Base-by-base conservation (phyloP, 805 yeast genomes). In the Spathaspora sp. region DNA sequence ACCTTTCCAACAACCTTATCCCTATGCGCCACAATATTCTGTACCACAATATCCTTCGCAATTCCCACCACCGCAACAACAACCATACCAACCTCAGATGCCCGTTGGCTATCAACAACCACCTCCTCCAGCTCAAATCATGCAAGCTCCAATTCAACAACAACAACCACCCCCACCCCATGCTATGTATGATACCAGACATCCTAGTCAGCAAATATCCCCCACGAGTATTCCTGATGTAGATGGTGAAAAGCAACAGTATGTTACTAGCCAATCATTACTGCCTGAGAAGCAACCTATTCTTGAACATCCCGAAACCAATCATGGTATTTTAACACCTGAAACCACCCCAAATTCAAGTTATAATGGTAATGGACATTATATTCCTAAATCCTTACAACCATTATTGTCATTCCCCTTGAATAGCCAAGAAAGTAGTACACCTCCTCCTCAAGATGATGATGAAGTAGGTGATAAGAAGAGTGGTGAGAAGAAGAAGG, bases 341-440 rank as follows among this genome's bases (percentile, higher is more conserved):
- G 54, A 46, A 18, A 51, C 50, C 7, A 51, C 54, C 4, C 52
- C 54, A 12, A 46, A 39, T 11, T 49, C 48, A 3, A 11, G 5
- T 3, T 19, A 31, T 7, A 32, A 32, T 38, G 16, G 26, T 5
- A 12, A 14, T n/a, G 17, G 32, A 9, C 47, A 50, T 19, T 51
- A 46, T 42, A 49, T 54, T 31, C 55, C 57, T 8, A 54, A 54
- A 46, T 52, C 55, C 5, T 50, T 54, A 45, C 55, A 54, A 44
- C 57, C 57, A 3, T 46, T 54, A 46, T 31, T 54, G 26, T 51
- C 55, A n/a, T 51, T 52, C 44, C 57, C 57, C 11, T 47, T 53
- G 26, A 23, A 47, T 47, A 28, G 23, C 2, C 28, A 28, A 19
- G 40, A 28, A 12, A 12, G 5, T 18, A 16, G 16, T 20, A 9